Percentiles rank a stretch among this genome's conserved stretches.
These are phyloP conservation scores for Sporobolomyces roseus DNA, from an alignment of 768 basidiomycete genomes.

Conservation along the genomic window DNA sequence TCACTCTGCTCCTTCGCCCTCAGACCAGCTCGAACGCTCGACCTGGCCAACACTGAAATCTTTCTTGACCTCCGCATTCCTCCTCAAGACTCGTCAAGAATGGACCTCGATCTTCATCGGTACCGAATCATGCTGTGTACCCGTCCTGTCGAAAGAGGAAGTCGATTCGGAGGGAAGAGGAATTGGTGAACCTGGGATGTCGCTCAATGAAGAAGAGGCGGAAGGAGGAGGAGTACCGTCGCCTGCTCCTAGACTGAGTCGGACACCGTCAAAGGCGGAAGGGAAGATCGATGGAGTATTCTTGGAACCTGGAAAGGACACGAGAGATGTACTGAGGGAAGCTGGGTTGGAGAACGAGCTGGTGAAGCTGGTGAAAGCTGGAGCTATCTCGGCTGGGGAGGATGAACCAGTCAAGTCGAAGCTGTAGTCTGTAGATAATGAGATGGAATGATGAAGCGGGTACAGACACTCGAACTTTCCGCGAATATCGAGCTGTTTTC, in stretches of 20 bases:
- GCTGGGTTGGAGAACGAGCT: constrained; percentile 16
- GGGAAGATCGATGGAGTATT: background rate
- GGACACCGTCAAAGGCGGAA: background rate
- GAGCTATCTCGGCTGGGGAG: background rate
- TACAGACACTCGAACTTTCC: too few species aligned
- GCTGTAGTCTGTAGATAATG: constrained; percentile 21
- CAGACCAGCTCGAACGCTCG: constrained; percentile 26
- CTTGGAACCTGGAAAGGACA: constrained; percentile 23
- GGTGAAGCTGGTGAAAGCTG: background rate
- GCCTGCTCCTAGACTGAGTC: constrained; percentile 12
- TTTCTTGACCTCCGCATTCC: constrained; percentile 66
- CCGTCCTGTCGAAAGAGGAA: constrained; percentile 39
- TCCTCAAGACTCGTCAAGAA: constrained; percentile 59
- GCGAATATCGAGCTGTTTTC: too few species aligned
- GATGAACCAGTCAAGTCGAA: constrained; percentile 3
- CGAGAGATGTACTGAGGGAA: constrained; percentile 7
- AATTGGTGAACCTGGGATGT: background rate
- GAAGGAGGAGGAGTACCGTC: constrained; percentile 2
- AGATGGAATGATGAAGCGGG: too few species aligned
- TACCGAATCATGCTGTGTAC: constrained; percentile 48
- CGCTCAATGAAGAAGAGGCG: background rate
- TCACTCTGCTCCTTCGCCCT: background rate
- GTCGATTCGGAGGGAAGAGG: constrained; percentile 28
- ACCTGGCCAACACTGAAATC: constrained; percentile 39
- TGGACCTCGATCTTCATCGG: constrained; percentile 69